A percentile compares a stretch with the other conserved stretches of the same genome.
phyloP scores from a whole-genome alignment of 768 basidiomycete genomes.

The Panaeolus papilionaceus region DNA sequence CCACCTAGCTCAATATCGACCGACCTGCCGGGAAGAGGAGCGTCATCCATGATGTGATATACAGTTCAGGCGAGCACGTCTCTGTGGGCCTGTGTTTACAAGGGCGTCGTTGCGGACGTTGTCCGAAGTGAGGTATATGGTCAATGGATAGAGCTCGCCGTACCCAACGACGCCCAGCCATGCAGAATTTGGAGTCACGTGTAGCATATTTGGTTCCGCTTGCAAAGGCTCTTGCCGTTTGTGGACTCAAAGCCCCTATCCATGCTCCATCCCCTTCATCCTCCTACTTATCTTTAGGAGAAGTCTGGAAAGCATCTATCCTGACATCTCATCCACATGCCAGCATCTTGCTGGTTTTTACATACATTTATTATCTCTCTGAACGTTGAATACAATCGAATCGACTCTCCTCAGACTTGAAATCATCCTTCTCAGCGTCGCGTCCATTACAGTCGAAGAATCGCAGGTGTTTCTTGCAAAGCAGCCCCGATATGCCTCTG shows the following conservation, averaged over 20 bases:
- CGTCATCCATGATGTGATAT: slow-evolving; percentile 40
- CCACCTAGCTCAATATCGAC: slow-evolving; percentile 82
- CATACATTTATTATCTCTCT: too few relatives aligned
- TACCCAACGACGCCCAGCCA: neutral
- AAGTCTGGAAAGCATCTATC: too few relatives aligned
- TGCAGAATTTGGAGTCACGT: slow-evolving; percentile 15
- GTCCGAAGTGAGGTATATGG: slow-evolving; percentile 3
- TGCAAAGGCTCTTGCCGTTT: slow-evolving; percentile 16
- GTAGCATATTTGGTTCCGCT: slow-evolving; percentile 1
- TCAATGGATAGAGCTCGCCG: slow-evolving; percentile 2
- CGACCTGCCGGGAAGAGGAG: slow-evolving; percentile 48
- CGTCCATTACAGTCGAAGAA: too few relatives aligned
- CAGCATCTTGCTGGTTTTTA: too few relatives aligned
- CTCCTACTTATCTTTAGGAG: too few relatives aligned
- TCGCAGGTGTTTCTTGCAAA: too few relatives aligned
- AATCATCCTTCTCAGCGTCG: too few relatives aligned
- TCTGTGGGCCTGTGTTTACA: neutral
- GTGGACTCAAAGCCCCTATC: neutral
- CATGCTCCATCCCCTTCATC: too few relatives aligned
- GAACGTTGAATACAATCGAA: too few relatives aligned
- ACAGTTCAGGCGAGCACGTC: neutral
- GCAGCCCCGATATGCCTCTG: too few relatives aligned
- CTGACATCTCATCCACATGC: too few relatives aligned
- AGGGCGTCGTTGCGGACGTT: slow-evolving; percentile 1
- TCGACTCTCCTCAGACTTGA: too few relatives aligned